Base-by-base conservation (phyloP, 768 basidiomycete species). In the Leccinum arenicola region DNA sequence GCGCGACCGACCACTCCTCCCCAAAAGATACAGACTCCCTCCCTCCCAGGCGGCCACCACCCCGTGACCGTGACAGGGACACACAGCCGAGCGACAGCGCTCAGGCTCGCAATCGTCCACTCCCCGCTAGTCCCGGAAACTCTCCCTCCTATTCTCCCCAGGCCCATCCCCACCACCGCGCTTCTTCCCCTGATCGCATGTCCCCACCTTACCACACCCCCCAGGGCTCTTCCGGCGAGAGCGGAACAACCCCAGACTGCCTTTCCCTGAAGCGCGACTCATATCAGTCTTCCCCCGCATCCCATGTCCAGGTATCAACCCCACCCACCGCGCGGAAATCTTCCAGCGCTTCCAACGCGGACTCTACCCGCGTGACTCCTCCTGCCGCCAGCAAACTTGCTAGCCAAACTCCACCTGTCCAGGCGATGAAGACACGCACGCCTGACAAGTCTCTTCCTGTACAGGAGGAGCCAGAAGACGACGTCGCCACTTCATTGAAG, bases 381-480 rank as follows among this genome's bases (percentile, higher is more conserved):
- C 76, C 78, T 31, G 70, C 72, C 0, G 64, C 59, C 45, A 68
- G 73, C 68, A 72, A 76, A 61, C 70, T 78, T 58, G 73, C 78
- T 27, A 82, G 75, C 47, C 82, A 84, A 64, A 84, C 85, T 0
- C 82, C 85, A 0, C 84, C 86, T 14, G 61, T 80, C 55, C 85
- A 84, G 65, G 70, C 78, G 9, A 77, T 81, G 64, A 70, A 69
- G 68, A 76, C 80, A 6, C 83, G 86, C 21, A 84, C 84, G 21
- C 84, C 89, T 2, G 88, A 89, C 70, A 79, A 87, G 35, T 88
- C 88, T 15, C 77, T 91, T 25, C 89, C 89, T 19, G 81, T 90
- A 3, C 89, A 91, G 70, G 89, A 91, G 68, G 88, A 89, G 61
- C 80, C 80, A 29, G 88, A 89, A 65, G 88, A 89, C 64, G 87